These are phyloP conservation scores for Entophlyctis helioformis DNA, from an alignment of 192 early-diverging fungal genomes.

Conservation along the genomic window DNA sequence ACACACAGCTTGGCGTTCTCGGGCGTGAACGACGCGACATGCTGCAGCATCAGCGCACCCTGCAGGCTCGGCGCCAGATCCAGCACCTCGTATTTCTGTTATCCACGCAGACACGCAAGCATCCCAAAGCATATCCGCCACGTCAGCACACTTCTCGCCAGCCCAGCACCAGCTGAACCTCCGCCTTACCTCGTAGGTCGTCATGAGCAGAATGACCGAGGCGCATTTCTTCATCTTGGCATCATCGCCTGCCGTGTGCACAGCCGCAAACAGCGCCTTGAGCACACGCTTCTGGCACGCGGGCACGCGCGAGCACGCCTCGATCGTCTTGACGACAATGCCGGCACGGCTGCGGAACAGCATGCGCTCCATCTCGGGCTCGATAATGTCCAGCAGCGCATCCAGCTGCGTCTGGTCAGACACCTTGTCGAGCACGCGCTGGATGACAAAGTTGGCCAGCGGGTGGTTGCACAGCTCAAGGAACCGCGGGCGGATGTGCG, in stretches of 20 bases:
- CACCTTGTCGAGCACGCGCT: constrained; percentile 54
- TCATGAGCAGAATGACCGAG: constrained; percentile 48
- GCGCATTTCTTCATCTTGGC: constrained; percentile 45
- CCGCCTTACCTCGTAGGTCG: constrained; percentile 36
- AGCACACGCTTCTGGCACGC: constrained; percentile 49
- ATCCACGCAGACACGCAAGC: neutral
- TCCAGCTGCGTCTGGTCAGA: constrained; percentile 46
- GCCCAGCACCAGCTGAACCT: too few relatives aligned
- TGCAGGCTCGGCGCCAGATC: constrained; percentile 43
- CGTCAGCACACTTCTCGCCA: too few relatives aligned
- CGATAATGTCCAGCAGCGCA: constrained; percentile 42
- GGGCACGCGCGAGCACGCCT: constrained; percentile 47
- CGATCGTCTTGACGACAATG: constrained; percentile 56
- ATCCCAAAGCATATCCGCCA: neutral
- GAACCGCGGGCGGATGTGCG: constrained; percentile 51
- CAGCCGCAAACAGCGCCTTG: constrained; percentile 26
- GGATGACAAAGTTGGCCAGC: constrained; percentile 76
- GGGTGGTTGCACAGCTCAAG: constrained; percentile 53
- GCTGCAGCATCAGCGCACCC: constrained; percentile 57
- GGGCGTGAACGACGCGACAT: constrained; percentile 47
- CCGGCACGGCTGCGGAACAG: constrained; percentile 43
- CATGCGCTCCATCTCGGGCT: constrained; percentile 4
- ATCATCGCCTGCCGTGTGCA: constrained; percentile 33
- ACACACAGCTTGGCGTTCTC: constrained; percentile 43
- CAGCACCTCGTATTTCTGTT: neutral